Evolutionary conservation across 108 stramenopile species (phyloP), one percentile per base, ranked within the genome.

Genomic region (Conticribra guillardii): DNA sequence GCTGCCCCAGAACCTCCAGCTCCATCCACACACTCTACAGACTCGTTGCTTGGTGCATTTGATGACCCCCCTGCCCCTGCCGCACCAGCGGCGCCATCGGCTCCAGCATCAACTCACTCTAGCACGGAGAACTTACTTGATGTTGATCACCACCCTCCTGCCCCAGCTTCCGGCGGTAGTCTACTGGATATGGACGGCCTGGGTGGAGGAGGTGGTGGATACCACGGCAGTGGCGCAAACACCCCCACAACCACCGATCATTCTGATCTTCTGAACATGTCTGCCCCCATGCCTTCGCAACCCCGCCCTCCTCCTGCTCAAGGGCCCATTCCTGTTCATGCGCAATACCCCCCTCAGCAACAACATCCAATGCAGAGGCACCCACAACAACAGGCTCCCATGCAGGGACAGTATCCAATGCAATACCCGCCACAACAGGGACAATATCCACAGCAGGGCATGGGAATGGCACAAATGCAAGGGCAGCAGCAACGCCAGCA

Each of bases 231-330:
- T 49, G 80, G 76, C 32, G 65, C 62, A n/a, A 60, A 66, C 22
- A 48, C 84, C 7, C 69, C 79, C 34, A 69, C 67, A 37, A n/a
- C 60, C 84, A 0, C 37, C 37, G 75, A 76, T 4, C 89, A 90
- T 60, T 58, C 77, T 45, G 93, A 94, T 50, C 88, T 94, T 52
- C 80, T 94, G 65, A 91, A 91, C 30, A 94, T 94, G 93, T 81
- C 89, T 9, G 85, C 87, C 54, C 80, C 80, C 1, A 70, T 71
- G 68, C 68, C 79, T n/a, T 49, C 64, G 22, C 69, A 71, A 26
- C 45, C 84, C 22, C 68, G 68, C 55, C 69, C 67, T 22, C 47
- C 49, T 56, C 53, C 65, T 50, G 23, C 61, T 16, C 64, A 46
- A 60, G 76, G 54, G 53, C 65, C 54, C 9, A 59, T 34, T 53